These are phyloP conservation scores for Calendula officinalis DNA, from an alignment of 129 eudicot genomes.

Conservation along the genomic window DNA sequence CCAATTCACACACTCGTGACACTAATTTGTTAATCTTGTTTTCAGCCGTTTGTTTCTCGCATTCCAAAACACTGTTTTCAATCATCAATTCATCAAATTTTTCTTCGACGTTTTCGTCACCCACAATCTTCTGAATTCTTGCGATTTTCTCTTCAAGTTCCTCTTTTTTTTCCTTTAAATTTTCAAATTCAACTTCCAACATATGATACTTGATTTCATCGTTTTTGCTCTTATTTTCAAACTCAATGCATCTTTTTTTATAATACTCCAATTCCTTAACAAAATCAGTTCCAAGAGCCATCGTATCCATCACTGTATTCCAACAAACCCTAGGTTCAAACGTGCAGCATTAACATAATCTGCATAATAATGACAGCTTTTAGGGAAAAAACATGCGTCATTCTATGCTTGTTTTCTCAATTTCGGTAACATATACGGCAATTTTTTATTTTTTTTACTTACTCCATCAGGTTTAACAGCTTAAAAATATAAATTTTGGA, in stretches of 20 bases:
- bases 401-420: no score
- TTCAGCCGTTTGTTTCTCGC: constrained; percentile 57
- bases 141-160: constrained; percentile 37
- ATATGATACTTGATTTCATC: constrained; percentile 31
- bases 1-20: constrained; percentile 17
- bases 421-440: no score
- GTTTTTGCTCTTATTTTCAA: constrained; percentile 30
- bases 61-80: constrained; percentile 58
- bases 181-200: constrained; percentile 40
- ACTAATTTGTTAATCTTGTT: constrained; percentile 36
- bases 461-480: no score
- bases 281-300: constrained; percentile 17
- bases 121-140: neutral
- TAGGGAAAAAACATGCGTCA: no score
- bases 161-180: constrained; percentile 39
- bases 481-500: no score
- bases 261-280: constrained; percentile 27
- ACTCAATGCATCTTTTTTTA: constrained; percentile 28
- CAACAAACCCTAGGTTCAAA: constrained; percentile 23
- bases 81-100: constrained; percentile 35
- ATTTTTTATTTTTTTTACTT: no score
- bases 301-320: constrained; percentile 9
- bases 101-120: constrained; percentile 25
- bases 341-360: constrained; percentile 14
- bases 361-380: no score